A percentile compares a stretch with the other conserved stretches of the same genome.
phyloP scores from a whole-genome alignment of 192 early-diverging fungal genomes.

The Linderina pennispora region DNA sequence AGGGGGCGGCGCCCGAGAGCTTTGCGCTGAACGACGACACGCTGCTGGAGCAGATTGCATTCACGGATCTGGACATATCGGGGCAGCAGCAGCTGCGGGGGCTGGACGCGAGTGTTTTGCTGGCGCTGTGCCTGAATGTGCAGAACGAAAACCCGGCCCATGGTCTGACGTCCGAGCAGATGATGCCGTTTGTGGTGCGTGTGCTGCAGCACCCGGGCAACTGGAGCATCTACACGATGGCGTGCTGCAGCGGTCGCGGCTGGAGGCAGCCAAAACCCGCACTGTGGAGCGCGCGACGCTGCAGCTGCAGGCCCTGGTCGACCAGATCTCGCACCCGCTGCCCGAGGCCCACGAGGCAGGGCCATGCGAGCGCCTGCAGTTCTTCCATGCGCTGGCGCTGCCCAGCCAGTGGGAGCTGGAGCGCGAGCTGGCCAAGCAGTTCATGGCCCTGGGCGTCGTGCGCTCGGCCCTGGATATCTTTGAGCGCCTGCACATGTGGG shows the following conservation, averaged over 20 bases:
- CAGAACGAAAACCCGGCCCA: conserved; percentile 91
- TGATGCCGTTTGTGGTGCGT: conserved; percentile 88
- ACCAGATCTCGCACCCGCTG: conserved; percentile 66
- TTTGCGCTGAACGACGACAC: conserved; percentile 88
- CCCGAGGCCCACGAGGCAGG: conserved; percentile 30
- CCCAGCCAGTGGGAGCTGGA: conserved; percentile 97
- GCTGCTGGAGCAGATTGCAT: conserved; percentile 74
- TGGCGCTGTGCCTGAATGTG: conserved; percentile 88
- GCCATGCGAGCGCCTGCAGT: conserved; percentile 65
- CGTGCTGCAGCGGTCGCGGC: conserved; percentile 81
- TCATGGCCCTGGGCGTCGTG: conserved; percentile 78
- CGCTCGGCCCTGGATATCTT: conserved; percentile 93
- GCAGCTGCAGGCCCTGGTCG: conserved; percentile 95
- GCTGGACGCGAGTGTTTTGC: conserved; percentile 85
- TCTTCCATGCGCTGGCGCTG: conserved; percentile 70
- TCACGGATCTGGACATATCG: conserved; percentile 48
- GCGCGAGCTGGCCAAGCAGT: conserved; percentile 80
- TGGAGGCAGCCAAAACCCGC: conserved; percentile 78
- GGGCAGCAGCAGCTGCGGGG: conserved; percentile 63
- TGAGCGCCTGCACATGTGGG: conserved; percentile 93
- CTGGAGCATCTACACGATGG: conserved; percentile 98
- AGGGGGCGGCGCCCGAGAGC: conserved; percentile 57
- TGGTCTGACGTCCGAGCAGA: conserved; percentile 92
- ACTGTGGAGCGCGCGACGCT: conserved; percentile 86
- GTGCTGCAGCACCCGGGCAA: conserved; percentile 92